phyloP scores from a whole-genome alignment of 331 rosid genomes.

The Acacia concinna region DNA sequence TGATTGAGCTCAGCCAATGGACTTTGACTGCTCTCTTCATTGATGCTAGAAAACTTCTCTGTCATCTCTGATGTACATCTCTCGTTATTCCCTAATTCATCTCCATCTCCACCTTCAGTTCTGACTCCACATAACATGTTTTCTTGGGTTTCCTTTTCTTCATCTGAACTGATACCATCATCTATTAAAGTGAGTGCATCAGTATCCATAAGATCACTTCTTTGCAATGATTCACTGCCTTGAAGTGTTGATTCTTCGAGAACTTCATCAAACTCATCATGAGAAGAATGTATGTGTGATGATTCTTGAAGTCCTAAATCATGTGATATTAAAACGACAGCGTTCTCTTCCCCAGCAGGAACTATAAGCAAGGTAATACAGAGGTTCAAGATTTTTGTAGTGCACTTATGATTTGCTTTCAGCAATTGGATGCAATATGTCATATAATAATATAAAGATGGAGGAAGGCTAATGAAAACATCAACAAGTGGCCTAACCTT shows the following conservation, averaged over 20 bases:
- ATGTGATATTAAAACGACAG: constrained; percentile 26
- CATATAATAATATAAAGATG: neutral
- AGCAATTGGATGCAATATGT: neutral
- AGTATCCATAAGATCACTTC: constrained; percentile 22
- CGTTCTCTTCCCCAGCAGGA: constrained; percentile 44
- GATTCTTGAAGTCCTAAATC: constrained; percentile 42
- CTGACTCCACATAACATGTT: neutral
- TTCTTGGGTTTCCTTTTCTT: constrained; percentile 36
- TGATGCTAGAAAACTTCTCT: constrained; percentile 20
- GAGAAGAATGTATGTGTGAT: constrained; percentile 19
- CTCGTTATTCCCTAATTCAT: constrained; percentile 19
- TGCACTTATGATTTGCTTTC: neutral
- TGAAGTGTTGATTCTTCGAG: constrained; percentile 34
- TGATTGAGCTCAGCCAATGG: constrained; percentile 27
- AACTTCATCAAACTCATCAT: constrained; percentile 28
- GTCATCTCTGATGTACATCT: constrained; percentile 24
- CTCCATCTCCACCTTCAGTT: constrained; percentile 20
- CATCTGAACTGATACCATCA: constrained; percentile 27
- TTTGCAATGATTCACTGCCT: constrained; percentile 28
- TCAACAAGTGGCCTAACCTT: constrained; percentile 49
- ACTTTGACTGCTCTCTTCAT: constrained; percentile 14
- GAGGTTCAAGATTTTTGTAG: neutral
- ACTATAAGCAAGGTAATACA: constrained; percentile 30
- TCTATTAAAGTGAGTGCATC: constrained; percentile 26
- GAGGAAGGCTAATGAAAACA: neutral